Conservation (phyloP, 257 asterid species). For the Rehmannia glutinosa region DNA sequence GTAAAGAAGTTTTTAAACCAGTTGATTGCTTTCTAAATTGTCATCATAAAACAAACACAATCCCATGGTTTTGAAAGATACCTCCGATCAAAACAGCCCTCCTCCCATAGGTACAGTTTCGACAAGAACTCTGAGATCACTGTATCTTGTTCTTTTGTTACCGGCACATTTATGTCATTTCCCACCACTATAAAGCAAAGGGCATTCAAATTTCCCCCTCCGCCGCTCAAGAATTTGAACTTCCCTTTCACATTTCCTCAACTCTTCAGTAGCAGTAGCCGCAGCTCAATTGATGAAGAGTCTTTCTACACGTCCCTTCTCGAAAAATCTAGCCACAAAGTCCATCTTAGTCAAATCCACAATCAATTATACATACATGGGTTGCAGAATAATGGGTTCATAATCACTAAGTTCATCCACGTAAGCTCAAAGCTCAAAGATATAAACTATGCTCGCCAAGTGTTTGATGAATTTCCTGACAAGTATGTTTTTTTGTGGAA, state of each 20-base stretch:
- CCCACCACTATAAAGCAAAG: not conserved
- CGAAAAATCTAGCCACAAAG: constrained; percentile 25
- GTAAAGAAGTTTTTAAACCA: too few species aligned
- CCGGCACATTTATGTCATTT: constrained; percentile 21
- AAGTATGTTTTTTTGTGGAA: constrained; percentile 59
- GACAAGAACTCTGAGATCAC: too few species aligned
- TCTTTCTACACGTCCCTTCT: constrained; percentile 49
- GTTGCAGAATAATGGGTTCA: constrained; percentile 44
- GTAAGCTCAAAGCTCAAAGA: constrained; percentile 36
- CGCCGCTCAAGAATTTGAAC: constrained; percentile 18
- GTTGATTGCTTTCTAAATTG: too few species aligned
- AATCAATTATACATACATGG: constrained; percentile 33
- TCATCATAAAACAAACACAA: too few species aligned
- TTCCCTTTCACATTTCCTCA: not conserved
- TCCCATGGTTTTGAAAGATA: too few species aligned
- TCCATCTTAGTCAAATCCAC: constrained; percentile 49
- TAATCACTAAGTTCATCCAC: constrained; percentile 50
- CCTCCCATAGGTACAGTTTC: too few species aligned
- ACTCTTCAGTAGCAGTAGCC: constrained; percentile 10
- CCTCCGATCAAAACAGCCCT: too few species aligned
- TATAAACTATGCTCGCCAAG: constrained; percentile 44
- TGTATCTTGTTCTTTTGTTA: too few species aligned
- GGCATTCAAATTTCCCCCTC: constrained; percentile 10
- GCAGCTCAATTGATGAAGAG: constrained; percentile 19
- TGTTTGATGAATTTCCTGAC: constrained; percentile 62